Conservation (phyloP, 495 filamentous ascomycete genomes). For the Neurospora intermedia region DNA sequence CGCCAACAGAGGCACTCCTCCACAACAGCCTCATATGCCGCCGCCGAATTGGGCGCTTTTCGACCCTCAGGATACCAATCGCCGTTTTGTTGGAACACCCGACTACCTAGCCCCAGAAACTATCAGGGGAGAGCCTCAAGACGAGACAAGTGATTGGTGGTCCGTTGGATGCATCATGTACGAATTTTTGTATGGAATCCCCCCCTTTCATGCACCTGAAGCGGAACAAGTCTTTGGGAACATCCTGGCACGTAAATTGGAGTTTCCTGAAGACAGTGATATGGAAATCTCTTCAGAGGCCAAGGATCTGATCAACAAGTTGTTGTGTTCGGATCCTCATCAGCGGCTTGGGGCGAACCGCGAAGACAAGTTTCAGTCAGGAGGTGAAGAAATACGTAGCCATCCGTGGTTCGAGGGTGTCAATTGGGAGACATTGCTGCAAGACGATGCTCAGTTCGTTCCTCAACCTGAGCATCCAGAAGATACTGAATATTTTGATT, state of each 20-base stretch:
- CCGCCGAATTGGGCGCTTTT: slow-evolving; percentile 94
- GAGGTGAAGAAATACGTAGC: slow-evolving; percentile 78
- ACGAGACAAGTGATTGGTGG: slow-evolving; percentile 99
- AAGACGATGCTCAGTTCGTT: slow-evolving; percentile 93
- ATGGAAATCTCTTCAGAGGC: slow-evolving; percentile 68
- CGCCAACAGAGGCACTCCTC: slow-evolving; percentile 41
- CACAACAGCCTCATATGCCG: slow-evolving; percentile 63
- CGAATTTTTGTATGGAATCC: slow-evolving; percentile 85
- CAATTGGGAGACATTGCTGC: slow-evolving; percentile 80
- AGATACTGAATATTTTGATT: slow-evolving; percentile 96
- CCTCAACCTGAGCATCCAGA: slow-evolving; percentile 87
- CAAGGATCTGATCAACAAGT: slow-evolving; percentile 82
- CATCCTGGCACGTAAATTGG: slow-evolving; percentile 77
- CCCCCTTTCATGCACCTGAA: slow-evolving; percentile 83
- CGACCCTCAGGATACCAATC: slow-evolving; percentile 86
- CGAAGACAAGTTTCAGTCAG: slow-evolving; percentile 64
- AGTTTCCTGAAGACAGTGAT: slow-evolving; percentile 68
- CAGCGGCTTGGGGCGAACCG: slow-evolving; percentile 76
- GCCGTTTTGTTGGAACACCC: slow-evolving; percentile 91
- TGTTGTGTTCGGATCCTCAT: slow-evolving; percentile 72
- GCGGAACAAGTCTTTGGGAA: slow-evolving; percentile 96
- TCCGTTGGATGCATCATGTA: slow-evolving; percentile 95
- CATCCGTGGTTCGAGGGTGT: slow-evolving; percentile 84
- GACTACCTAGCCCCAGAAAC: slow-evolving; percentile 97
- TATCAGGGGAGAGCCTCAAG: slow-evolving; percentile 86